Conservation (phyloP, 306 rosid species). For the Casuarina glauca region DNA sequence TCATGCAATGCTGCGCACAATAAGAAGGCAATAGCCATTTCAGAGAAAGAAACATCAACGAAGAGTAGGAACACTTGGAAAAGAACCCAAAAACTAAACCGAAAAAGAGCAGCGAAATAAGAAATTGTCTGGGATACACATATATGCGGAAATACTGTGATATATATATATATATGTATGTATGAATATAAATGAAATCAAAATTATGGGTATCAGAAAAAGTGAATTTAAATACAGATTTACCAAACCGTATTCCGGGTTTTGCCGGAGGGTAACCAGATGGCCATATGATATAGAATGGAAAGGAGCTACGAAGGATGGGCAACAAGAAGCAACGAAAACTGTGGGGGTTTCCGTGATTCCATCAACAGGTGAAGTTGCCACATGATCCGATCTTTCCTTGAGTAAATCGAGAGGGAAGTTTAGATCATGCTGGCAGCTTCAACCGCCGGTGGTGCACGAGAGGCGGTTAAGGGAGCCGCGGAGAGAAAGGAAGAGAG, state of each 20-base stretch:
- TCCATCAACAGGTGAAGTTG: conserved; percentile 73
- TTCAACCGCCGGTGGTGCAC: conserved; percentile 66
- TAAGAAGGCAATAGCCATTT: not conserved
- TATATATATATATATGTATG: not conserved
- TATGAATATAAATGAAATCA: not conserved
- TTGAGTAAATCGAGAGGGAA: conserved; percentile 39
- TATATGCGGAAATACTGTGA: not conserved
- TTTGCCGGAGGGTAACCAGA: not conserved
- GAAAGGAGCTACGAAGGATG: not conserved
- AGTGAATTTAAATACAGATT: not conserved
- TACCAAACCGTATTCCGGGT: not conserved
- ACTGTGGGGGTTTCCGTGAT: conserved; percentile 37
- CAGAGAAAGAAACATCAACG: not conserved
- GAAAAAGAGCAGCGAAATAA: not conserved
- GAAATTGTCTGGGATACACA: not conserved
- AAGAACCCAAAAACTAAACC: not conserved
- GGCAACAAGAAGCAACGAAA: not conserved
- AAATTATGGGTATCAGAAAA: not conserved
- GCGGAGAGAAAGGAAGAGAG: not conserved
- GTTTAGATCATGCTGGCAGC: conserved; percentile 92
- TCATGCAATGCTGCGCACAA: not conserved
- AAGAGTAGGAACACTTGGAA: not conserved
- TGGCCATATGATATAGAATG: not conserved
- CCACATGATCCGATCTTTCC: conserved; percentile 80
- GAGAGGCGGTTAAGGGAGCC: conserved; percentile 21